Evolutionary conservation across 805 yeast genomes (phyloP), one percentile per base, ranked within the genome.

Genomic region (Hanseniaspora vineae): DNA sequence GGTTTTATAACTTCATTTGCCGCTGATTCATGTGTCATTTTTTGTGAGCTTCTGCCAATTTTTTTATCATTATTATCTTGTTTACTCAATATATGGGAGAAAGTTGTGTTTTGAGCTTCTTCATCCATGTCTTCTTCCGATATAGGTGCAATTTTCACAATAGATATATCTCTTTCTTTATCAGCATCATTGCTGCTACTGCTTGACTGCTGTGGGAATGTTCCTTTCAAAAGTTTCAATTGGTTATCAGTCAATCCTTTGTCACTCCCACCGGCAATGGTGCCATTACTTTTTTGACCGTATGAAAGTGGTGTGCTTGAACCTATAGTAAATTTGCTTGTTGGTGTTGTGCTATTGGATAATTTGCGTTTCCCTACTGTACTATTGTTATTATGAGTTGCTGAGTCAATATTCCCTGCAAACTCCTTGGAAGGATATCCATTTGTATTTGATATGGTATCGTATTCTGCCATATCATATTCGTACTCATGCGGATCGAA

Each of bases 401-500:
- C 8, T 23, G 29, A 23, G 8, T 23, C 29, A 23, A 23, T 8
- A 23, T 23, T 23, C 8, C 29, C 29, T 23, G 29, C 29, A 23
- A 23, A 23, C 4, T 23, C 8, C 6, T 23, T 4, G 8, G 29
- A 23, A 4, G 29, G 8, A 8, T 23, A 23, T 5, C 29, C 29
- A 23, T 23, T 23, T 23, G 29, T 23, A 23, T 23, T 23, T 23
- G 29, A 48, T 44, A 35, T 20, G n/a, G 49, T 52, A 32, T 56
- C 57, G 42, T 55, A 56, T 37, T 56, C 60, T 10, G 61, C 50
- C 4, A 56, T 44, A 47, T 60, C 63, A 43, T 61, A 62, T 44
- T 59, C 61, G 35, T 60, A 56, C 37, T 57, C 54, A 2, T 53
- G 64, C 2, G 60, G 13, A 11, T 40, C 20, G 15, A 20, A 19